Base-by-base conservation (phyloP, 352 stramenopile genomes). In the Albugo candida region DNA sequence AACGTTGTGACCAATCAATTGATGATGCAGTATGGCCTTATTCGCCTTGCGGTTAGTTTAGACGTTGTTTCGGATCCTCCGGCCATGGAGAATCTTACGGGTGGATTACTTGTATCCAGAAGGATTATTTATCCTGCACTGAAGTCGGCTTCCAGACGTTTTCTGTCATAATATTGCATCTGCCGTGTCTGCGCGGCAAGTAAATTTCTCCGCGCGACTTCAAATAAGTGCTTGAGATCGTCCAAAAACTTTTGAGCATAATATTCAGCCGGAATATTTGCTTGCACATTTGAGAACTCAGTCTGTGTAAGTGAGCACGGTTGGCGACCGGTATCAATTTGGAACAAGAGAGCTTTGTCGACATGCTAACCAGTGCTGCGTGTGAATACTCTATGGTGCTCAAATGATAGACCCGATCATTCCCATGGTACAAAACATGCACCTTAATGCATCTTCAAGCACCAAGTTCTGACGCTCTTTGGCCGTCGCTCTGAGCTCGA, bases 381-480 rank as follows among this genome's bases (percentile, higher is more conserved):
- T 56, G 46, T 14, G 51, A 5, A 51, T 40, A 56, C 38, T 56
- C 51, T 13, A 51, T 55, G 19, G 48, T 55, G 14, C 40, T 13
- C 16, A 56, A 39, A 4, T 51, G 51, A 16, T 12, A 6, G 6
- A 17, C 20, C 20, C 38, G 8, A 43, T 43, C 3, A 43, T 43
- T 24, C 17, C 38, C 38, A 8, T 43, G 38, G 8, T 43, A 19
- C 38, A 8, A 43, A 43, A 24, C 38, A 43, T 43, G 38, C 38
- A 43, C 8, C 38, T 19, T 10, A 43, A 8, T 11, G 49, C 38
- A 46, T 55, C 42, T 42, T 55, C 41, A 11, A 56, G 13, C n/a
- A 41, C 36, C 11, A 37, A 20, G 34, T 55, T 55, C 43, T 43
- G 38, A 8, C 38, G 38, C 8, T 43, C 38, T 43, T 43, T 43